Conservation (phyloP, 768 basidiomycete species). For the Hydnomerulius pinastri region DNA sequence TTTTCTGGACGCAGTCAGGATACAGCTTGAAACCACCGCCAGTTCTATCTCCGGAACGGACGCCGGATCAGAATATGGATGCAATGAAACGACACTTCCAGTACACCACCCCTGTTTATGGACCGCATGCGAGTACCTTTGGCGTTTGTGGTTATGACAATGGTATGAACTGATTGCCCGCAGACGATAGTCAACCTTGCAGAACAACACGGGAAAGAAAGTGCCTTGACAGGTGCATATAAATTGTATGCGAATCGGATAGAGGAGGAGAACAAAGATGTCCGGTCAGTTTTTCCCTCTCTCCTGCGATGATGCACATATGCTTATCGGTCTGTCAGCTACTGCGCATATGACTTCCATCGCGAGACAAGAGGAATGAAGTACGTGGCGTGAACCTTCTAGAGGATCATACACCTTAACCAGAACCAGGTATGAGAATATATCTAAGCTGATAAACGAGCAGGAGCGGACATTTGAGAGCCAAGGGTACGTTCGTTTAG, state of each 20-base stretch:
- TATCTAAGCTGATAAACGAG: constrained; percentile 70
- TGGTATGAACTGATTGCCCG: constrained; percentile 5
- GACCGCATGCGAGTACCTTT: constrained; percentile 62
- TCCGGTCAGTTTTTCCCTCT: constrained; percentile 45
- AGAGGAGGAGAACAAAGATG: constrained; percentile 49
- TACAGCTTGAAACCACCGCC: constrained; percentile 89
- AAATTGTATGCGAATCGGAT: constrained; percentile 64
- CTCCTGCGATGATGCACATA: not conserved
- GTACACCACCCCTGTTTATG: constrained; percentile 66
- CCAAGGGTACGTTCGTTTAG: constrained; percentile 61
- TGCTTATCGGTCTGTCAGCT: constrained; percentile 42
- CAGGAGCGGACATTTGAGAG: constrained; percentile 74
- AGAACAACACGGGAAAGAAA: constrained; percentile 90
- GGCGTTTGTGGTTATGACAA: not conserved
- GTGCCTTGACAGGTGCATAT: constrained; percentile 75
- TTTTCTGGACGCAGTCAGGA: constrained; percentile 91
- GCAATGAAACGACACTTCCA: constrained; percentile 75
- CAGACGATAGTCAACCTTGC: constrained; percentile 88
- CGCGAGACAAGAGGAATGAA: constrained; percentile 94
- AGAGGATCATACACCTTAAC: constrained; percentile 4
- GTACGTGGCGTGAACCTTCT: constrained; percentile 41
- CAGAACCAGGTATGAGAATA: constrained; percentile 78
- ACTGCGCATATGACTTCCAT: constrained; percentile 91
- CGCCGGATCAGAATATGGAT: constrained; percentile 69
- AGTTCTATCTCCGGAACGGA: constrained; percentile 69